Conservation (phyloP, 2,329 filamentous ascomycete genomes). For the Thyridium curvatum region DNA sequence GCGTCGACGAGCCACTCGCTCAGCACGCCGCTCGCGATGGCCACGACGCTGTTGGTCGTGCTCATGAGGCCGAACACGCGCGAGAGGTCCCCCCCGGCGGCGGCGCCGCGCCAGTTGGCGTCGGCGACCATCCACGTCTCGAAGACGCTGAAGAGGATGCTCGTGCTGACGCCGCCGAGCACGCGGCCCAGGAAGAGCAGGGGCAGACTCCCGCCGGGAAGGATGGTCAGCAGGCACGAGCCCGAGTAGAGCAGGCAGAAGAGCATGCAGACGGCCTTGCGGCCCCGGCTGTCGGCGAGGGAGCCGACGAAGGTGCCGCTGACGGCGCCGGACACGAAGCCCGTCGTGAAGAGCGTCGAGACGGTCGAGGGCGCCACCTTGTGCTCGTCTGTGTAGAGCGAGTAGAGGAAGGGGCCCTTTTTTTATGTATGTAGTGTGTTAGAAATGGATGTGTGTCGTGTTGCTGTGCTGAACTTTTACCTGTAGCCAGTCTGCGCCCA, state of each 20-base stretch:
- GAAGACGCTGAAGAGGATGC: constrained; percentile 51
- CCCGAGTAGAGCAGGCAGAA: constrained; percentile 48
- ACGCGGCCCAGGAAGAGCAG: constrained; percentile 46
- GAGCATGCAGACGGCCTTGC: constrained; percentile 43
- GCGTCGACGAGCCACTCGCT: constrained; percentile 42
- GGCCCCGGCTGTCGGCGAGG: constrained; percentile 42
- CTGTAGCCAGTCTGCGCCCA: constrained; percentile 47
- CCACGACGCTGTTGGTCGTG: constrained; percentile 47
- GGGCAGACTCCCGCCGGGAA: constrained; percentile 18
- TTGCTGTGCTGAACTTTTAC: constrained; percentile 16
- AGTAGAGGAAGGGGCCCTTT: constrained; percentile 28
- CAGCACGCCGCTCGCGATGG: constrained; percentile 43
- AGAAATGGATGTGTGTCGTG: not conserved
- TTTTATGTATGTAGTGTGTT: constrained; percentile 4
- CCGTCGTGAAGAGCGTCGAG: constrained; percentile 32
- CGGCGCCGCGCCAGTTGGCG: constrained; percentile 32
- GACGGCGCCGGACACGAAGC: constrained; percentile 37
- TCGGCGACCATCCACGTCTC: constrained; percentile 58
- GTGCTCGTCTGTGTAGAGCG: constrained; percentile 27
- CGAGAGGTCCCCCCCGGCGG: constrained; percentile 34
- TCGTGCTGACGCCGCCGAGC: constrained; percentile 48
- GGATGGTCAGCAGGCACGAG: constrained; percentile 36
- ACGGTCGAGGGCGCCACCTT: constrained; percentile 19
- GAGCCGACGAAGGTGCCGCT: constrained; percentile 39
- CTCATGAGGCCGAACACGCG: constrained; percentile 45